Conservation (phyloP, 2,329 filamentous ascomycete genomes). For the Colletotrichum abscissum region DNA sequence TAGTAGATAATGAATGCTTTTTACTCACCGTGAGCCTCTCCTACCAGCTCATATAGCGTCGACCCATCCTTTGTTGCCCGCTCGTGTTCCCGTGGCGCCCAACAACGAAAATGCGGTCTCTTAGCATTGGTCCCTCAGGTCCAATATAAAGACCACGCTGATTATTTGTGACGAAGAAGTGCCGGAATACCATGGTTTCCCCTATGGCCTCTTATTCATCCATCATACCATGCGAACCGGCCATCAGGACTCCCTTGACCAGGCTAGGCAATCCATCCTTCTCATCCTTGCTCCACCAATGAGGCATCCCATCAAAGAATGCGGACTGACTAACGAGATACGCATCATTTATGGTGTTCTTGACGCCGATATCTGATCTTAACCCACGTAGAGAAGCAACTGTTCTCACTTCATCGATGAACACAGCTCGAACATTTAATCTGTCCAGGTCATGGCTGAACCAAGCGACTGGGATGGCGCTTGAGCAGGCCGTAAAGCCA, state of each 20-base stretch:
- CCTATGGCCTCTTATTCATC: background rate
- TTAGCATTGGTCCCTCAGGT: too few relatives aligned
- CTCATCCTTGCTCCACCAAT: background rate
- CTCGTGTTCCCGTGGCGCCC: background rate
- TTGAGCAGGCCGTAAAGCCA: background rate
- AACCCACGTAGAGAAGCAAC: background rate
- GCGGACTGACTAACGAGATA: background rate
- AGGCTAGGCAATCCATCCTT: background rate
- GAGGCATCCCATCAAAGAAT: background rate
- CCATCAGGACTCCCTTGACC: background rate
- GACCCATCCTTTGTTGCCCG: too few relatives aligned
- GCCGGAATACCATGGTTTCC: background rate
- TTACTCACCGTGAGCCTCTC: background rate
- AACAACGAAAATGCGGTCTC: background rate
- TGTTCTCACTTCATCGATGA: background rate
- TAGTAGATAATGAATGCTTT: too few relatives aligned
- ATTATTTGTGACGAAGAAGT: background rate
- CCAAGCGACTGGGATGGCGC: background rate
- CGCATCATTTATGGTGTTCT: background rate
- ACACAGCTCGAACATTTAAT: background rate
- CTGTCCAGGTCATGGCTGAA: background rate
- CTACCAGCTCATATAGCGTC: background rate
- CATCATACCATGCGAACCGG: background rate
- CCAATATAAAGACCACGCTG: background rate
- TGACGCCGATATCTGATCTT: background rate